Evolutionary conservation across 768 basidiomycete species (phyloP), one percentile per base, ranked within the genome.

Genomic region (Dacryopinax primogenitus): DNA sequence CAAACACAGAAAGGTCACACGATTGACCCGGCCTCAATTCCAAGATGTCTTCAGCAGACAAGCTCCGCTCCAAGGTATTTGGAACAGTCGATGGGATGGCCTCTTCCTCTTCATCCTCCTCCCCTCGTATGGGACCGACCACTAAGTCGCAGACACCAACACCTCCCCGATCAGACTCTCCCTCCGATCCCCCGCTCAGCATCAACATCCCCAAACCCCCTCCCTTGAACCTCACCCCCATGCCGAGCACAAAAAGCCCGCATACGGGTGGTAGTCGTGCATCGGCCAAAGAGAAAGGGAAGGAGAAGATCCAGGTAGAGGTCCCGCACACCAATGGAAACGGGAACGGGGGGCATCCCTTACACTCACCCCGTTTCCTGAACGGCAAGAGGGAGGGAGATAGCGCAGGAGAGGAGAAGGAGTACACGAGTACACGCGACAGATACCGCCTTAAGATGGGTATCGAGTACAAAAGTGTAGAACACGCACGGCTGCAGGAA

Each of bases 401-500:
- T 13, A 32, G 13, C 9, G 13, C 51, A 30, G 32, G 26, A 30
- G 11, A 13, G 26, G 51, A 58, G 26, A 13, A 21, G 51, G 51
- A 58, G 30, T 58, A 58, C 18, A 58, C 51, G 26, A 58, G 51
- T 30, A 58, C 51, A 6, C 26, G 51, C 15, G 51, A 58, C 51
- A 26, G 51, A 58, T 58, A 58, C 26, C 51, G 51, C 9, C 3
- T 58, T 67, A 76, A 76, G 65, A 78, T 94, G 33, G 90, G 90
- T 1, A 70, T 77, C 2, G 78, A 85, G 34, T 98, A 94, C 74
- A 82, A 85, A 62, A 88, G 90, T 13, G 84, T 83, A 26, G 95
- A 99, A 77, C 84, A 84, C 69, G 80, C 88, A 74, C 84, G 94
- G 62, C 83, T 99, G n/a, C 77, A 84, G 62, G 88, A 97, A 71